Conservation (phyloP, 2,329 filamentous ascomycete genomes). For the Didymella pinodella region DNA sequence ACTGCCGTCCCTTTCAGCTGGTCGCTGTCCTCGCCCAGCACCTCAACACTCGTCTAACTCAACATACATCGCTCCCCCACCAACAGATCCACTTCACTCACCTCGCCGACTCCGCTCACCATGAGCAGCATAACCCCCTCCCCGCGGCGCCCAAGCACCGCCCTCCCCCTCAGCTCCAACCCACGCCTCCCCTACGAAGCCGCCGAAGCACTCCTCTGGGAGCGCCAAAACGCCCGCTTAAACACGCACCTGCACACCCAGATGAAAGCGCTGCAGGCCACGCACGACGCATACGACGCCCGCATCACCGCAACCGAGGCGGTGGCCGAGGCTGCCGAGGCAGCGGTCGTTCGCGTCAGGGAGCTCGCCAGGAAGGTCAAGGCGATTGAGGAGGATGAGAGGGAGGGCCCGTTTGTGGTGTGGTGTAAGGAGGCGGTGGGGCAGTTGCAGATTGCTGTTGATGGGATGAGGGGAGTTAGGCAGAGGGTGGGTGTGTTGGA, state of each 20-base stretch:
- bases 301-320: slow-evolving; percentile 36
- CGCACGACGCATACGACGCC: slow-evolving; percentile 28
- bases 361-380: slow-evolving; percentile 32
- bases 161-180: slow-evolving; percentile 9
- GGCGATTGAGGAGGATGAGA: slow-evolving; percentile 36
- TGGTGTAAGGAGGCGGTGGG: slow-evolving; percentile 29
- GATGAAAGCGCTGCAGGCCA: slow-evolving; percentile 47
- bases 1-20: not conserved
- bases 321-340: slow-evolving; percentile 26
- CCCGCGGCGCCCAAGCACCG: slow-evolving; percentile 22
- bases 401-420: slow-evolving; percentile 31
- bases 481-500: slow-evolving; percentile 32
- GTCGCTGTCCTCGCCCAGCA: not conserved
- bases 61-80: not conserved
- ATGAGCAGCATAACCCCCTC: slow-evolving; percentile 22
- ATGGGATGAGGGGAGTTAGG: slow-evolving; percentile 27
- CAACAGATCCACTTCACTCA: not conserved
- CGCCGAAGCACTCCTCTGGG: slow-evolving; percentile 50
- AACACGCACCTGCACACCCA: slow-evolving; percentile 47
- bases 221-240: slow-evolving; percentile 51
- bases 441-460: slow-evolving; percentile 24
- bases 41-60: not conserved
- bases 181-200: slow-evolving; percentile 31
- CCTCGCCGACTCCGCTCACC: not conserved
- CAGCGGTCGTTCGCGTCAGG: slow-evolving; percentile 22